Base-by-base conservation (phyloP, 352 stramenopile genomes). In the Globisporangium iwayamae region DNA sequence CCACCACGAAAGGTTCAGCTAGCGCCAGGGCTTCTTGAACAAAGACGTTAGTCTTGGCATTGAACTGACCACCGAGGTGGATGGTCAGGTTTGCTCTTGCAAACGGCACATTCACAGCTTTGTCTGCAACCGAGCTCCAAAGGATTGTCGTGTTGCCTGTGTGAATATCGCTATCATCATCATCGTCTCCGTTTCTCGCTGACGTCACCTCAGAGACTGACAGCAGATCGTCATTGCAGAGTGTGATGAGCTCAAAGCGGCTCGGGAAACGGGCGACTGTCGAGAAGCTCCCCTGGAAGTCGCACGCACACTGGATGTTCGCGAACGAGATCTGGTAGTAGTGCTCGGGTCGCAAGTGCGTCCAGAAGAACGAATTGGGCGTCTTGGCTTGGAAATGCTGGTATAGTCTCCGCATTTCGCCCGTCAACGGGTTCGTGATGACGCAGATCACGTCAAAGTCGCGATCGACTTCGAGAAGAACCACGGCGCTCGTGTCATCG, bases 381-480 rank as follows among this genome's bases (percentile, higher is more conserved):
- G 70, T 71, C 18, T 69, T 48, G 2, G 70, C 69, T 11, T 73
- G 46, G 45, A 93, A 85, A 2, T 76, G 71, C 66, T 91, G 75
- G 39, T 89, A 85, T 0, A 87, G 30, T 1, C 68, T 65, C 10
- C 74, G 67, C 14, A 55, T 69, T 53, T 85, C 80, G 1, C 70
- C 62, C 0, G 77, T 87, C 11, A 93, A 54, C 3, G 72, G 30
- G 36, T 91, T 88, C 20, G 67, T 63, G n/a, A 90, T 62, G 2
- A 77, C 58, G 50, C 81, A 91, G 8, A 78, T 66, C 41, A 94
- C 48, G 34, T 86, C 75, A 13, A 74, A 69, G 7, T 79, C 63
- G 45, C 73, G 70, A 46, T 92, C 82, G 9, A 93, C 60, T 59
- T 94, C 86, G 14, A 93, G 68, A 0, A 94, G 69, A 30, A 94